These are phyloP conservation scores for Vanderwaltozyma verrucispora DNA, from an alignment of 805 yeast genomes.

Conservation along the genomic window DNA sequence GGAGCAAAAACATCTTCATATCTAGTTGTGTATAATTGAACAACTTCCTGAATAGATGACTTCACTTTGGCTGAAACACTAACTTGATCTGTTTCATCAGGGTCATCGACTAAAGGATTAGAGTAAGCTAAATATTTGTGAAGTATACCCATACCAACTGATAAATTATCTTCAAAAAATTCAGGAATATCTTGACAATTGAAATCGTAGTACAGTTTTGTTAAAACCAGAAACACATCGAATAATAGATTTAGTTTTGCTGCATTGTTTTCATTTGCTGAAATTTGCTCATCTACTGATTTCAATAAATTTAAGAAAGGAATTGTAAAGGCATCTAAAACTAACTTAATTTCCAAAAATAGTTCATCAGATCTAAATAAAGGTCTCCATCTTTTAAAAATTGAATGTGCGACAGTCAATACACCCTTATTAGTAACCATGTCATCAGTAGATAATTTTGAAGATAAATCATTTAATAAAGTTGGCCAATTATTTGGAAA, in stretches of 20 bases:
- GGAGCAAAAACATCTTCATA: constrained; percentile 88
- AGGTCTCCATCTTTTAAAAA: constrained; percentile 95
- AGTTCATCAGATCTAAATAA: constrained; percentile 83
- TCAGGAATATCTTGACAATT: constrained; percentile 98
- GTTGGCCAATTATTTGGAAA: constrained; percentile 87
- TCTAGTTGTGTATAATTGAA: constrained; percentile 78
- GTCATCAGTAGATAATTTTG: constrained; percentile 53
- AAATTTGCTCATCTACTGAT: constrained; percentile 57
- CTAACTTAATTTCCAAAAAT: constrained; percentile 78
- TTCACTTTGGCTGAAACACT: constrained; percentile 64
- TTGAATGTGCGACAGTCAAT: constrained; percentile 85
- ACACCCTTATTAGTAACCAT: constrained; percentile 75
- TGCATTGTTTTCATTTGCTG: constrained; percentile 34
- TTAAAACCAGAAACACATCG: constrained; percentile 58
- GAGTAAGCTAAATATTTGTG: constrained; percentile 67
- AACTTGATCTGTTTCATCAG: constrained; percentile 50
- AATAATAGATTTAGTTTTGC: constrained; percentile 46
- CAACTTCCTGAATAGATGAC: constrained; percentile 73
- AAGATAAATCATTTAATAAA: constrained; percentile 62
- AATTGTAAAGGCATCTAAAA: constrained; percentile 66
- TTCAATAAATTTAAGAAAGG: constrained; percentile 69
- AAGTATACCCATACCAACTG: constrained; percentile 64
- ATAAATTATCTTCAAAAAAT: constrained; percentile 86
- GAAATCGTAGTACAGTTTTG: constrained; percentile 82
- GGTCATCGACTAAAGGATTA: constrained; percentile 43